Base-by-base conservation (phyloP, 2,329 filamentous ascomycete genomes). In the Fusarium decemcellulare region DNA sequence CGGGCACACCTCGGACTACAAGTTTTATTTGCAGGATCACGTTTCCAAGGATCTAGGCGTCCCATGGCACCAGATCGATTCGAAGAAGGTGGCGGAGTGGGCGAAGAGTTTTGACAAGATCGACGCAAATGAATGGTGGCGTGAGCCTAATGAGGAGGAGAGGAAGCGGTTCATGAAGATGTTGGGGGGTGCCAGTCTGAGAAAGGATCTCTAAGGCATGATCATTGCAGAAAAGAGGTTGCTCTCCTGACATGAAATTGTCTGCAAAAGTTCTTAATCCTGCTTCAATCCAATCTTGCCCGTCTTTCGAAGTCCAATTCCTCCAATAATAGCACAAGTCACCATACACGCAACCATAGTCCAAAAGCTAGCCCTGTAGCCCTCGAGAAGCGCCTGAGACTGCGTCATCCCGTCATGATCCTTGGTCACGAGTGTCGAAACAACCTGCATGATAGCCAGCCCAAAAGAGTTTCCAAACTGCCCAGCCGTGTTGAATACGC, bases 401-500 rank as follows among this genome's bases (percentile, higher is more conserved):
- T 16, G 14, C 12, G 57, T 65, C 56, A 73, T 74, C 5, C 74
- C 75, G 2, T 67, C 59, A 40, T 76, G 68, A 6, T 79, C 70
- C 15, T 80, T 75, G 2, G 81, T 82, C 2, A 84, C 81, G 1
- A 75, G 67, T 1, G 76, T 76, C 0, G 81, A 80, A 6, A 87
- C 80, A 2, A 86, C 81, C 56, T 84, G 83, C 59, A 85, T 80
- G 1, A 85, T 68, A 1, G 84, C 83, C 9, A 87, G 62, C 2
- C 84, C 85, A 16, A 88, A 74, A 0, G 82, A 81, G n/a, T 77
- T 84, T 0, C 88, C 88, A 58, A 90, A 85, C 65, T 90, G 87
- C 0, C 82, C 78, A 1, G 86, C 80, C 0, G 87, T 89, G 64
- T 88, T 90, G 75, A 90, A 91, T 0, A 91, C 88, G 0, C 86